These are phyloP conservation scores for Collybia mongolica DNA, from an alignment of 768 basidiomycete genomes.

Conservation along the genomic window DNA sequence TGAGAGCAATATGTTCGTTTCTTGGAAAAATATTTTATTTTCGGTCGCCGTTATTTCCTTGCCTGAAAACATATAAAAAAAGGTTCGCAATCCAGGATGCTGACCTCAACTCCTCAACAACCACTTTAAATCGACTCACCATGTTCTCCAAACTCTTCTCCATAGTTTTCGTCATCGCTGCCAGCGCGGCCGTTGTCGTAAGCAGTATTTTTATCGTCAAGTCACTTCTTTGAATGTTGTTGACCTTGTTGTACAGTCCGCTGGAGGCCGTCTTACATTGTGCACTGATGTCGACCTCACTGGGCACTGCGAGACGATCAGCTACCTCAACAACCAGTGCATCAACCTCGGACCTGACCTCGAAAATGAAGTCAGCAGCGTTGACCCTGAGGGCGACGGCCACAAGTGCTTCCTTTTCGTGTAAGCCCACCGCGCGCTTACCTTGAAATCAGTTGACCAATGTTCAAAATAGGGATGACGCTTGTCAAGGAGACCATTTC, in stretches of 20 bases:
- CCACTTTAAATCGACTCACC: background rate
- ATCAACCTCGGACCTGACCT: constrained; percentile 5
- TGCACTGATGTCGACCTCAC: constrained; percentile 8
- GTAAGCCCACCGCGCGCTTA: background rate
- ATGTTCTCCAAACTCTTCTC: constrained; percentile 3
- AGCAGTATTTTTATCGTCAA: background rate
- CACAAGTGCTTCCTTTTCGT: constrained; percentile 10
- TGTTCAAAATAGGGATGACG: constrained; percentile 1
- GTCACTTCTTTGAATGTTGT: background rate
- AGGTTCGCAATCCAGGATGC: no score
- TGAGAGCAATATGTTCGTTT: no score
- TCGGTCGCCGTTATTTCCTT: no score
- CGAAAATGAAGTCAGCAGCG: constrained; percentile 9
- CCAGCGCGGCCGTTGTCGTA: constrained; percentile 3
- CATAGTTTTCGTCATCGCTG: background rate
- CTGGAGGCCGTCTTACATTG: constrained; percentile 8
- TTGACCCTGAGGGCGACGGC: constrained; percentile 4
- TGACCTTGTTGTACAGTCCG: background rate
- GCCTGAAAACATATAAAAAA: no score
- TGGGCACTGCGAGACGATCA: constrained; percentile 7
- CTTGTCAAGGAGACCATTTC: constrained; percentile 6
- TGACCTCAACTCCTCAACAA: no score
- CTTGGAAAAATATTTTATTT: no score
- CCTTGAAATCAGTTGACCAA: background rate
- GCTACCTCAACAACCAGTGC: constrained; percentile 10